Conservation (phyloP, 768 basidiomycete genomes). For the Tulasnella sp. region DNA sequence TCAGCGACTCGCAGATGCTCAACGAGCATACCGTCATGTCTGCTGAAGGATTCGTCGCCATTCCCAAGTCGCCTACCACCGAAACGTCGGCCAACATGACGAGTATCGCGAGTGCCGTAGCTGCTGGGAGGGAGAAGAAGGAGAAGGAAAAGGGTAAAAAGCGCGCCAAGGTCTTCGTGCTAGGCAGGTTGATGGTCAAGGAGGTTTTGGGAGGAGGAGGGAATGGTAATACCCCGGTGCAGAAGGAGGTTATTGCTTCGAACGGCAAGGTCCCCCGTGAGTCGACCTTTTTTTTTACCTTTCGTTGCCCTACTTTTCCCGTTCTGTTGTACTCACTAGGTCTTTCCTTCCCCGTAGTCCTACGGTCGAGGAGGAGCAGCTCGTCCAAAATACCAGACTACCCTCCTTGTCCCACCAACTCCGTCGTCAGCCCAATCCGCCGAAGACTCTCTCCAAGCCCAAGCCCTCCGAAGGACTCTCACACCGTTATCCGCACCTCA, state of each 20-base stretch:
- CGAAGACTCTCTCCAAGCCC: not conserved
- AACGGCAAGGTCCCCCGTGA: not conserved
- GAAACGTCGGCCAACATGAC: not conserved
- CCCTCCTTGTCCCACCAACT: not conserved
- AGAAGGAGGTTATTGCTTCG: not conserved
- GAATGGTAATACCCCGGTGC: not conserved
- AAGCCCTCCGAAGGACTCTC: not conserved
- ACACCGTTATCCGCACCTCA: slow-evolving; percentile 1
- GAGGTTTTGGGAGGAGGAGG: not conserved
- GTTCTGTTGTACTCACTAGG: not conserved
- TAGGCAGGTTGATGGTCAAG: not conserved
- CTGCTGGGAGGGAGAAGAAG: not conserved
- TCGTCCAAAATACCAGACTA: not conserved
- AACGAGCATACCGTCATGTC: not conserved
- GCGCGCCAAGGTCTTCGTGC: not conserved
- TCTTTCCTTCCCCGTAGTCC: not conserved
- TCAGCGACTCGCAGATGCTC: not conserved
- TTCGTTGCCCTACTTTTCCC: too few relatives aligned
- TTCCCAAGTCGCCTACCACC: not conserved
- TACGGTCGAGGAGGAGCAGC: slow-evolving; percentile 5
- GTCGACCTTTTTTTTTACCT: not conserved
- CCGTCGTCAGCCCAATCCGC: not conserved
- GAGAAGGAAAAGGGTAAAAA: not conserved
- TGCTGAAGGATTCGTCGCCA: not conserved
- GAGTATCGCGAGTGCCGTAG: not conserved